Percentiles rank a stretch among this genome's conserved stretches.
Conservation (phyloP, 768 basidiomycete species). For the Boletus rufocinnamomeus region DNA sequence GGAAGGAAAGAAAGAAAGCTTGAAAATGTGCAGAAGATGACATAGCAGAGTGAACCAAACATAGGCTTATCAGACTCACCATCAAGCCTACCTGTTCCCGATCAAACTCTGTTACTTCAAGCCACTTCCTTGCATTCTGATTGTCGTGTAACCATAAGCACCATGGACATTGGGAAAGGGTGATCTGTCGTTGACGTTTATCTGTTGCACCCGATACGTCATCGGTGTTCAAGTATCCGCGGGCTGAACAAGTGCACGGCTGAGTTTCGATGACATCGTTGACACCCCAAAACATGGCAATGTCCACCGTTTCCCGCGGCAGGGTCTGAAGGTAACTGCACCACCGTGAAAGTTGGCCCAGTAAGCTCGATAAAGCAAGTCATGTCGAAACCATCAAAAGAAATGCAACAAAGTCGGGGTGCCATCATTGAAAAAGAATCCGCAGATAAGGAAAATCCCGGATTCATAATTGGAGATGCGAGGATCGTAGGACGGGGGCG, state of each 20-base stretch:
- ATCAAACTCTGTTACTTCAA: slow-evolving; percentile 35
- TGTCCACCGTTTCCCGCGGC: slow-evolving; percentile 50
- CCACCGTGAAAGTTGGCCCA: slow-evolving; percentile 56
- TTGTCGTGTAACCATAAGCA: slow-evolving; percentile 31
- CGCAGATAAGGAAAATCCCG: slow-evolving; percentile 28
- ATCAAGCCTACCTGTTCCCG: slow-evolving; percentile 26
- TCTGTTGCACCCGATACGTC: slow-evolving; percentile 8
- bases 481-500: slow-evolving; percentile 14
- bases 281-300: slow-evolving; percentile 63
- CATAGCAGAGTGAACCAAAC: slow-evolving; percentile 8
- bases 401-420: slow-evolving; percentile 3
- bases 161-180: slow-evolving; percentile 14
- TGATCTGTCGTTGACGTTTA: neutral
- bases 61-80: slow-evolving; percentile 27
- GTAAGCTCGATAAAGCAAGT: slow-evolving; percentile 42
- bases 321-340: slow-evolving; percentile 66
- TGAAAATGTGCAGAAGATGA: neutral
- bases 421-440: slow-evolving; percentile 12
- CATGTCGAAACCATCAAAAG: slow-evolving; percentile 7
- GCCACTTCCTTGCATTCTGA: slow-evolving; percentile 36
- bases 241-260: slow-evolving; percentile 21
- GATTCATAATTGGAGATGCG: slow-evolving; percentile 21
- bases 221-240: slow-evolving; percentile 14
- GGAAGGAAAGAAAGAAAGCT: slow-evolving; percentile 6
- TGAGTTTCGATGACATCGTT: slow-evolving; percentile 22